Percentiles rank a stretch among this genome's conserved stretches.
phyloP scores from a whole-genome alignment of 1,284 basidiomycete species.

The Boletellus sp. region DNA sequence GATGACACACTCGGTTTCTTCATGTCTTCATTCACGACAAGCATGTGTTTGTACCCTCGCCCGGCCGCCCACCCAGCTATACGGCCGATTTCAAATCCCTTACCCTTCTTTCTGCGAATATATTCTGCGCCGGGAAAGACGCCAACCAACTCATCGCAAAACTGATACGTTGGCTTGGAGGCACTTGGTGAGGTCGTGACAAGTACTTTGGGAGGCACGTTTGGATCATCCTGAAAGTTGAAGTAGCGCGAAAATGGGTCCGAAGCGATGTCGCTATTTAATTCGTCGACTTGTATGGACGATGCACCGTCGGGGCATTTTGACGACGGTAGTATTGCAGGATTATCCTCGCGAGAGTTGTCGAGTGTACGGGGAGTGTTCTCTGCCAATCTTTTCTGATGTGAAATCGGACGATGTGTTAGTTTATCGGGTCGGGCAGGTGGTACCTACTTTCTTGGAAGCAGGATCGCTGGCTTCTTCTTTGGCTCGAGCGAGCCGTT shows the following conservation, averaged over 20 bases:
- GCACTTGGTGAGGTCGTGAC: conserved; percentile 90
- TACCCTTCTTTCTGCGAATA: conserved; percentile 85
- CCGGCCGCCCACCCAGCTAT: conserved; percentile 94
- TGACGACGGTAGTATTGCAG: conserved; percentile 64
- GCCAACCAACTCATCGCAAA: conserved; percentile 88
- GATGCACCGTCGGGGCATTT: conserved; percentile 33
- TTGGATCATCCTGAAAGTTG: conserved; percentile 58
- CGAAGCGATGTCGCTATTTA: conserved; percentile 61
- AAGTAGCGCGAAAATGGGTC: conserved; percentile 76
- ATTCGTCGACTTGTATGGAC: conserved; percentile 49
- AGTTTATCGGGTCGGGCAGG: conserved; percentile 1
- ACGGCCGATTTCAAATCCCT: conserved; percentile 89
- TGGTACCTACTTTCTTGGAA: conserved; percentile 61
- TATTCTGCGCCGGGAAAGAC: conserved; percentile 96
- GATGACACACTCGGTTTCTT: conserved; percentile 80
- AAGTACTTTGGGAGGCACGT: conserved; percentile 77
- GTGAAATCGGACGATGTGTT: not conserved
- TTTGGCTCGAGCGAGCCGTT: conserved; percentile 72
- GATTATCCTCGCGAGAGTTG: conserved; percentile 88
- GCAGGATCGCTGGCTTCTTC: conserved; percentile 67
- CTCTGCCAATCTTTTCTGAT: conserved; percentile 77
- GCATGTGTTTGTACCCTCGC: conserved; percentile 82
- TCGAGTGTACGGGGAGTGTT: conserved; percentile 93
- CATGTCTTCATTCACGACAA: conserved; percentile 94
- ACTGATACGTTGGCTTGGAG: conserved; percentile 79